Evolutionary conservation across 1,139 yeast species (phyloP).

Genomic region (Geotrichum histeridarum): DNA sequence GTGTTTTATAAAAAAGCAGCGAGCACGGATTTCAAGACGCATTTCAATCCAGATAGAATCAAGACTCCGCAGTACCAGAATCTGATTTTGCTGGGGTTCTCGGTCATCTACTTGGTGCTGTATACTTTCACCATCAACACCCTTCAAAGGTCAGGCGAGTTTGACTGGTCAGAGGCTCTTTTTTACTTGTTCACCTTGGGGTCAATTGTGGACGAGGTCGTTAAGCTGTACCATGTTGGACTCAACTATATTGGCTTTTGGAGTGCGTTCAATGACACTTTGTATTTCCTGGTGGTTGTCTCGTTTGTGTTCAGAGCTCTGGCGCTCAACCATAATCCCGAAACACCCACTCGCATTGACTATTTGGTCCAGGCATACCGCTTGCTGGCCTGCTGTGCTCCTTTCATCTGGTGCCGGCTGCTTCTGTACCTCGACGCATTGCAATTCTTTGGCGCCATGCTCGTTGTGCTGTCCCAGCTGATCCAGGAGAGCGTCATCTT

Average conservation of each 20-base stretch:
- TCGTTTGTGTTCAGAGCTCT: conserved; percentile 55
- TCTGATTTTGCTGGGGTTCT: conserved; percentile 60
- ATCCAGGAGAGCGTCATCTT: conserved; percentile 79
- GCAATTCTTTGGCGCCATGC: conserved; percentile 81
- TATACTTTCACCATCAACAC: conserved; percentile 64
- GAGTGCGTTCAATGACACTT: conserved; percentile 69
- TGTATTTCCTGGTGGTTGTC: conserved; percentile 52
- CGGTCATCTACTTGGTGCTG: conserved; percentile 57
- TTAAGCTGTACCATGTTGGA: conserved; percentile 75
- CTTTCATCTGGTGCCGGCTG: conserved; percentile 80
- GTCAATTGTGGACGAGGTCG: conserved; percentile 58
- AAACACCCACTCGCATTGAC: conserved; percentile 31
- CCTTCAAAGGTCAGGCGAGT: conserved; percentile 34
- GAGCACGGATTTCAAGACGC: conserved; percentile 53
- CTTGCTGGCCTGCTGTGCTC: conserved; percentile 73
- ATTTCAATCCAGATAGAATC: conserved; percentile 76
- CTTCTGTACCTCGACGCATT: conserved; percentile 73
- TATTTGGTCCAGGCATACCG: conserved; percentile 67
- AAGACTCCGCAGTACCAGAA: conserved; percentile 84
- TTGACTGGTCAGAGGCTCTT: conserved; percentile 48
- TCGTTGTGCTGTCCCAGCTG: conserved; percentile 78
- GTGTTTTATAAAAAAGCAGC: conserved; percentile 58
- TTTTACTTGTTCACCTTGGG: conserved; percentile 67
- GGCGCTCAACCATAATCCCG: conserved; percentile 39
- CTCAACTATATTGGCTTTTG: conserved; percentile 67